Evolutionary conservation across 2,329 filamentous ascomycete species (phyloP).

Genomic region (Fusarium buxicola): DNA sequence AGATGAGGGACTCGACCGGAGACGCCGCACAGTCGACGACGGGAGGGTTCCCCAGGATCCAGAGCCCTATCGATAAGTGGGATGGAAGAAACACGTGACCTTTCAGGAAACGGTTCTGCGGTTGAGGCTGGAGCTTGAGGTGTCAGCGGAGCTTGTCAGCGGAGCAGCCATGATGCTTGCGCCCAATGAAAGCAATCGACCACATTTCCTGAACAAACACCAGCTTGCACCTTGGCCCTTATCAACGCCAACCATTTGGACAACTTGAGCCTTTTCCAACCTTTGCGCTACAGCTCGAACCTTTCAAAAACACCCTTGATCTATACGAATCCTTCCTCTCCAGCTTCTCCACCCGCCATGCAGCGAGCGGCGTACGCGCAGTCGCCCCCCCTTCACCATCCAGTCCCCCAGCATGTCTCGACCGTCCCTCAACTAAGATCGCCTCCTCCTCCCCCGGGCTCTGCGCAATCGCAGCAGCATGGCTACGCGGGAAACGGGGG

Average conservation of each 20-base stretch:
- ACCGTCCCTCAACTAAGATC: slow-evolving; percentile 97
- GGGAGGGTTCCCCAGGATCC: slow-evolving; percentile 21
- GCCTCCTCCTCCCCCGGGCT: slow-evolving; percentile 82
- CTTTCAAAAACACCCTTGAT: not conserved
- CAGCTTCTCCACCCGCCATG: slow-evolving; percentile 66
- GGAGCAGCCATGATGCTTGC: slow-evolving; percentile 42
- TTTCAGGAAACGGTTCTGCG: slow-evolving; percentile 12
- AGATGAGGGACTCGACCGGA: slow-evolving; percentile 38
- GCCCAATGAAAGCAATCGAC: slow-evolving; percentile 48
- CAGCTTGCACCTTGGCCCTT: slow-evolving; percentile 39
- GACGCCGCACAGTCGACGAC: slow-evolving; percentile 30
- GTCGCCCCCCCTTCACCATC: slow-evolving; percentile 95
- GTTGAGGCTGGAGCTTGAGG: slow-evolving; percentile 13
- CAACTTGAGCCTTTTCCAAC: slow-evolving; percentile 3
- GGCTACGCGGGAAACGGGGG: slow-evolving; percentile 77
- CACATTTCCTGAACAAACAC: slow-evolving; percentile 51
- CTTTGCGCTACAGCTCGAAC: not conserved
- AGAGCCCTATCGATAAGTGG: slow-evolving; percentile 33
- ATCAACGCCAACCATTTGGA: slow-evolving; percentile 21
- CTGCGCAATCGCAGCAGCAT: slow-evolving; percentile 73
- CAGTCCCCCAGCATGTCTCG: slow-evolving; percentile 97
- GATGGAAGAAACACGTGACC: slow-evolving; percentile 38
- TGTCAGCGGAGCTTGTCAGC: slow-evolving; percentile 23
- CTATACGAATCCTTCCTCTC: not conserved
- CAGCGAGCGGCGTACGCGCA: slow-evolving; percentile 87